A percentile compares a stretch with the other conserved stretches of the same genome.
Conservation (phyloP, 2,329 filamentous ascomycete genomes). For the Penicillium hesseltinei region DNA sequence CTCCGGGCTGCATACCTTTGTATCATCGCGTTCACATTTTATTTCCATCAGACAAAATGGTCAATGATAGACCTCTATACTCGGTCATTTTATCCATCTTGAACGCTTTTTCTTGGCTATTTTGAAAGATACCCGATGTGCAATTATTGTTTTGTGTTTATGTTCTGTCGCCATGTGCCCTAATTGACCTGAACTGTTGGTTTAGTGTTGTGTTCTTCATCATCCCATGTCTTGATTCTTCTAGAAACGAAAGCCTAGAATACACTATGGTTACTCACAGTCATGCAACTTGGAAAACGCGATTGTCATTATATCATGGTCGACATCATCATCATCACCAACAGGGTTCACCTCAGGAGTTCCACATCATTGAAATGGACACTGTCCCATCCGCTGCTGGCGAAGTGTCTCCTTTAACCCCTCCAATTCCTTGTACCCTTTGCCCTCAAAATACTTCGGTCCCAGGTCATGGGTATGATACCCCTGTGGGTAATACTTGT, state of each 20-base stretch:
- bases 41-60: not conserved
- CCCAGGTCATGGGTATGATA: slow-evolving; percentile 60
- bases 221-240: not conserved
- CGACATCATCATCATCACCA: not conserved
- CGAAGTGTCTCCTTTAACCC: slow-evolving; percentile 43
- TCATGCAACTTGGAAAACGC: not conserved
- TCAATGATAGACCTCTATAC: slow-evolving; percentile 10
- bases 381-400: slow-evolving; percentile 42
- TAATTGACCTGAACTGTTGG: not conserved
- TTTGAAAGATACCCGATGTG: slow-evolving; percentile 32
- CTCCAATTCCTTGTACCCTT: slow-evolving; percentile 42
- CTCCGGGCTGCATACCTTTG: not conserved
- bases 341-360: not conserved
- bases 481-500: slow-evolving; percentile 50
- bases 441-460: slow-evolving; percentile 53
- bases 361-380: slow-evolving; percentile 42
- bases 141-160: slow-evolving; percentile 14
- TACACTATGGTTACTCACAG: not conserved
- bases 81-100: slow-evolving; percentile 4
- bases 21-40: not conserved
- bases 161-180: not conserved
- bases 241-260: not conserved
- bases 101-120: slow-evolving; percentile 10
- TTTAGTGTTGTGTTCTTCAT: not conserved
- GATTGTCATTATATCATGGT: not conserved